These are phyloP conservation scores for Saccharomycopsis oosterbeekiorum DNA, from an alignment of 805 yeast genomes.

Conservation along the genomic window DNA sequence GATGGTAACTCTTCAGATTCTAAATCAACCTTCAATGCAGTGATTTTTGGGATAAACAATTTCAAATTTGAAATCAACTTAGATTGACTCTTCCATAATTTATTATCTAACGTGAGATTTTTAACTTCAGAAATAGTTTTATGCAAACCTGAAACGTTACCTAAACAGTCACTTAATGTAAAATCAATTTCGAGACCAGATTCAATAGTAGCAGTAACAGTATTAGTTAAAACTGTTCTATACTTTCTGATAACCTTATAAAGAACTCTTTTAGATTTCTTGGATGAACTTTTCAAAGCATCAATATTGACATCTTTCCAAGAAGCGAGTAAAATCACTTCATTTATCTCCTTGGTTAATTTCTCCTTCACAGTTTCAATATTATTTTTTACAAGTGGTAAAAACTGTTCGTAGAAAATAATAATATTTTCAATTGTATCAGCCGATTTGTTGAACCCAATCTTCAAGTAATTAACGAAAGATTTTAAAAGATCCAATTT, in stretches of 20 bases:
- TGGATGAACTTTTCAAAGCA: conserved; percentile 89
- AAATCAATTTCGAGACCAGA: conserved; percentile 35
- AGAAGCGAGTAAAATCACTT: conserved; percentile 80
- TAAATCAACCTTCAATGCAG: conserved; percentile 6
- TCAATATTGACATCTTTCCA: conserved; percentile 96
- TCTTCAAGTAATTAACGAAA: conserved; percentile 44
- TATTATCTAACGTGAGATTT: neutral
- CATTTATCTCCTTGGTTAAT: conserved; percentile 72
- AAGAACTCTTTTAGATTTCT: conserved; percentile 73
- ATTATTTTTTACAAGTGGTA: conserved; percentile 35
- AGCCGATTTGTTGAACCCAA: conserved; percentile 24
- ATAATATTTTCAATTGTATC: conserved; percentile 43
- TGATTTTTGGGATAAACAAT: conserved; percentile 31
- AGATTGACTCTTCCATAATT: conserved; percentile 7
- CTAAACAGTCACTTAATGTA: conserved; percentile 14
- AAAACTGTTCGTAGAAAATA: conserved; percentile 59
- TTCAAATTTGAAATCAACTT: conserved; percentile 30
- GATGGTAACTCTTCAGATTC: conserved; percentile 10
- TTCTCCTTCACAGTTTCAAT: conserved; percentile 38
- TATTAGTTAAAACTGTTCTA: conserved; percentile 46
- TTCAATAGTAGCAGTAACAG: conserved; percentile 49
- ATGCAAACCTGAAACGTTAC: conserved; percentile 5
- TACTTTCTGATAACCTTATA: conserved; percentile 80
- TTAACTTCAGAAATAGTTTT: conserved; percentile 8
- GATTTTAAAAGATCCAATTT: conserved; percentile 57